phyloP scores from a whole-genome alignment of 2,329 filamentous ascomycete genomes.

The Aspergillus puulaauensis region DNA sequence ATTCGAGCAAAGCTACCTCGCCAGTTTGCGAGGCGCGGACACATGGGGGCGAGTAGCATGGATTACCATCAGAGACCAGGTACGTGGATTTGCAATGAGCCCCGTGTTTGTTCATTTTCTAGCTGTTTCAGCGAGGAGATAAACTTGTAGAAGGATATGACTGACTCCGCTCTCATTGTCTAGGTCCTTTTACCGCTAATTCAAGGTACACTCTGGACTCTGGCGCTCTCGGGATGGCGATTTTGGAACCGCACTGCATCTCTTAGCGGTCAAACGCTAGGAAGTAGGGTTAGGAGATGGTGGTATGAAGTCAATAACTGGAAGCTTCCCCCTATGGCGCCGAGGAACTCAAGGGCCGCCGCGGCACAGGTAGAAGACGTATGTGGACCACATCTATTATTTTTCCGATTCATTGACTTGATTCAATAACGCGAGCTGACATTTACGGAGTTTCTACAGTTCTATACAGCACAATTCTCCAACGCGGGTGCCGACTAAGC shows the following conservation, averaged over 20 bases:
- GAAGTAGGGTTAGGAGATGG: constrained; percentile 79
- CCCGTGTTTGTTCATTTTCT: neutral
- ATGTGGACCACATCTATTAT: constrained; percentile 22
- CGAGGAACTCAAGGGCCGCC: constrained; percentile 30
- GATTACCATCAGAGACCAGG: constrained; percentile 88
- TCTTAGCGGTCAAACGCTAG: constrained; percentile 72
- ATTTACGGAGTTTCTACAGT: constrained; percentile 36
- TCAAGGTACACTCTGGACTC: constrained; percentile 86
- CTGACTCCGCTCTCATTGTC: neutral
- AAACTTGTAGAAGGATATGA: neutral
- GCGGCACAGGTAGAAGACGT: constrained; percentile 46
- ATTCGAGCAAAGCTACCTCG: constrained; percentile 97
- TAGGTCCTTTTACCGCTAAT: constrained; percentile 81
- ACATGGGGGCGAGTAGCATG: constrained; percentile 75
- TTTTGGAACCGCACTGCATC: constrained; percentile 80
- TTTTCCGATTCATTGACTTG: neutral
- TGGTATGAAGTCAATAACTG: constrained; percentile 96
- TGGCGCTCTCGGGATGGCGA: constrained; percentile 83
- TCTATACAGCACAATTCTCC: constrained; percentile 36
- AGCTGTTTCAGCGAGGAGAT: neutral
- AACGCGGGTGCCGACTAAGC: constrained; percentile 31
- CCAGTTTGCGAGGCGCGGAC: constrained; percentile 78
- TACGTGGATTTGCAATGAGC: constrained; percentile 37
- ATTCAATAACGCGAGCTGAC: constrained; percentile 24
- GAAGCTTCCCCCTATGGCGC: constrained; percentile 59